Evolutionary conservation across 116 monocot species (phyloP).

Genomic region (Papilionanthe hybrid): DNA sequence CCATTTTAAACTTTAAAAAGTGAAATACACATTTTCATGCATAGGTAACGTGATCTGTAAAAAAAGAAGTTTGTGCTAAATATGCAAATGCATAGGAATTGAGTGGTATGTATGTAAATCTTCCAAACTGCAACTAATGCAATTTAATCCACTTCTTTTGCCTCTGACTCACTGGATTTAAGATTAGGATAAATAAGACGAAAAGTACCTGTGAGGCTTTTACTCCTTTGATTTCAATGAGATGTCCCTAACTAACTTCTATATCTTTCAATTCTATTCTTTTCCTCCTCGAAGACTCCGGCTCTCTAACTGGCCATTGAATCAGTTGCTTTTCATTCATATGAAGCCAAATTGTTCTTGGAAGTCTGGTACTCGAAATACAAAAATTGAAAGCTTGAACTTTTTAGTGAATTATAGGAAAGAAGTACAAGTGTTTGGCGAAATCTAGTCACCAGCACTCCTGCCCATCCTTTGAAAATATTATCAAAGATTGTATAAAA

Average conservation of each 20-base stretch:
- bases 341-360: slow-evolving; percentile 68
- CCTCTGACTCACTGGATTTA: too few species aligned
- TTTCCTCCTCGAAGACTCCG: slow-evolving; percentile 48
- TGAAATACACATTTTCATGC: too few species aligned
- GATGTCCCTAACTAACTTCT: slow-evolving; percentile 12
- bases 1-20: too few species aligned
- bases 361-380: slow-evolving; percentile 21
- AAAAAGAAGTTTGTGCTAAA: too few species aligned
- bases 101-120: too few species aligned
- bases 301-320: slow-evolving; percentile 79
- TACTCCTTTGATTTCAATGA: slow-evolving; percentile 33
- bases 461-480: slow-evolving; percentile 50
- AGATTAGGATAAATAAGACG: neutral
- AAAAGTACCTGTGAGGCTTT: slow-evolving; percentile 28
- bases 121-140: too few species aligned
- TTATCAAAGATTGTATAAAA: slow-evolving; percentile 24
- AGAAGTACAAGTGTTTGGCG: neutral
- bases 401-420: neutral
- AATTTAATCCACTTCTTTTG: too few species aligned
- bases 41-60: too few species aligned
- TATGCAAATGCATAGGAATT: too few species aligned
- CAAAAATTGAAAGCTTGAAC: neutral
- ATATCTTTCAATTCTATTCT: slow-evolving; percentile 13
- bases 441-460: slow-evolving; percentile 20
- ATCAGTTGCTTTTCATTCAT: slow-evolving; percentile 40